Evolutionary conservation across 306 rosid genomes (phyloP).

Genomic region (Vicia faba): DNA sequence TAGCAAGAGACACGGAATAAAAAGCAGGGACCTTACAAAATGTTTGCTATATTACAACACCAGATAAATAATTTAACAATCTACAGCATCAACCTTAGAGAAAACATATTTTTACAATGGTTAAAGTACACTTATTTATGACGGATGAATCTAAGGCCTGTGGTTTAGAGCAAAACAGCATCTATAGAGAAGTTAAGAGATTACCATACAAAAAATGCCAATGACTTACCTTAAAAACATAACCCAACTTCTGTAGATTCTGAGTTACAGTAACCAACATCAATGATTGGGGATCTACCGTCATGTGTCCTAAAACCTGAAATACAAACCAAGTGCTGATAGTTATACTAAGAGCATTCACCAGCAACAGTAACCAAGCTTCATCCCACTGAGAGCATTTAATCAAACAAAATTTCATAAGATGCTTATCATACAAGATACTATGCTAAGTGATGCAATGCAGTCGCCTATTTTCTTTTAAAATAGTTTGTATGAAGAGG

Average conservation of each 20-base stretch:
- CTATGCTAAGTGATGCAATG: constrained; percentile 19
- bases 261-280: constrained; percentile 75
- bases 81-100: constrained; percentile 23
- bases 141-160: constrained; percentile 15
- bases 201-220: constrained; percentile 32
- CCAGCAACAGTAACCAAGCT: neutral
- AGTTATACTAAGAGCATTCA: constrained; percentile 29
- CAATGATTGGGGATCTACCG: constrained; percentile 69
- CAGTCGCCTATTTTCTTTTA: neutral
- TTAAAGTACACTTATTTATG: neutral
- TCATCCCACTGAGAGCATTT: neutral
- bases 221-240: constrained; percentile 69
- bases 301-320: constrained; percentile 81
- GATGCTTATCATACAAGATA: constrained; percentile 25
- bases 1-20: constrained; percentile 46
- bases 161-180: constrained; percentile 15
- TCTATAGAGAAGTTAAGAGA: constrained; percentile 21
- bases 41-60: constrained; percentile 32
- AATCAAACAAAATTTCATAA: constrained; percentile 10
- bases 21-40: constrained; percentile 40
- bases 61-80: constrained; percentile 26
- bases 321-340: constrained; percentile 39
- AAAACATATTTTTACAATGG: constrained; percentile 34
- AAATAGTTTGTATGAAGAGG: neutral
- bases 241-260: constrained; percentile 83